Base-by-base conservation (phyloP, 768 basidiomycete species). In the Boletellus ananas region DNA sequence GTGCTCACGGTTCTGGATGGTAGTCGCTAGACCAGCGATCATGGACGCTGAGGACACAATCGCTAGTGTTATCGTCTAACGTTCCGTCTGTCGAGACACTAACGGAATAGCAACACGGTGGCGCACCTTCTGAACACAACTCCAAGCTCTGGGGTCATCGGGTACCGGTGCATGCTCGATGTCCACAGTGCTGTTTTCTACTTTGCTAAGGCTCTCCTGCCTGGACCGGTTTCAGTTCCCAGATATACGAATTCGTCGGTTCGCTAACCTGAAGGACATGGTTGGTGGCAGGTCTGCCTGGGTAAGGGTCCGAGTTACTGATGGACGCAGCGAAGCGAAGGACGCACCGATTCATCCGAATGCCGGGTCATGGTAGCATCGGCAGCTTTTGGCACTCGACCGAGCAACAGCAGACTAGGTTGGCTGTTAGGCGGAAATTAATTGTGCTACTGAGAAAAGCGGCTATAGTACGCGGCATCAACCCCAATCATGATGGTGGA, bases 91-190 rank as follows among this genome's bases (percentile, higher is more conserved):
- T 55, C 35, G 43, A 29, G n/a, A 14, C 1, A 21, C 29, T 14
- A 33, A n/a, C n/a, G 21, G 34, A 21, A 33, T 6, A n/a, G 12
- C 31, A 23, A 25, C 18, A 4, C 12, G 23, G n/a, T 11, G 6
- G 31, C 51, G 3, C 44, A 81, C 84, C 73, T 86, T 86, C 50
- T 79, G 75, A 45, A 72, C 49, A 43, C 60, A 34, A 2, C 79
- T 72, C 84, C 84, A 86, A 46, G 68, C 59, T 45, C 84, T 75
- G 12, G 84, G 84, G 61, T 86, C 84, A 58, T 86, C 74, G 14
- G 66, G 63, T 16, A 85, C 83, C 5, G 52, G 45, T 27, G 48
- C 63, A 54, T 74, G 71, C 44, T 72, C 72, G 13, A 72, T 72
- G 42, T 71, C 73, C 3, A 37, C 36, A 12, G 21, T 34, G 25